Base-by-base conservation (phyloP, 768 basidiomycete species). In the Chalciporus pseudorubinellus region DNA sequence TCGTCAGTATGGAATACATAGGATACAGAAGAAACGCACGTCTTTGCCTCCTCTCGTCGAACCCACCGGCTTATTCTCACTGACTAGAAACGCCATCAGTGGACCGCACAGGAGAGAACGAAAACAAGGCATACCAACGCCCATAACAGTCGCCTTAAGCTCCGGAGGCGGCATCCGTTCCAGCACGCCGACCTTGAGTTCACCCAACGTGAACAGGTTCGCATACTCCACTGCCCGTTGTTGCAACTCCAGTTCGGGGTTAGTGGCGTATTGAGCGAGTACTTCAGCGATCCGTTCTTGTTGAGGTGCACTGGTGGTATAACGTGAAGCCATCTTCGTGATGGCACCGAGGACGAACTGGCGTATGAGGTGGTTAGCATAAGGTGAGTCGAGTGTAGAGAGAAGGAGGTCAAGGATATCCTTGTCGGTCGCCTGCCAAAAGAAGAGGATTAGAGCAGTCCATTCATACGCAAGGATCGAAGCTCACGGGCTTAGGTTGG, bases 131-230 rank as follows among this genome's bases (percentile, higher is more conserved):
- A 57, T 59, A 95, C 93, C 90, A 53, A 88, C 80, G 41, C 92
- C 97, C 79, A 95, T 89, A 2, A 98, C 90, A 3, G 95, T 98
- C n/a, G 89, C 87, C 72, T 95, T 97, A 57, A 98, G 72, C 68
- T 99, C 97, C 2, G 97, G 97, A 6, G 92, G 89, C n/a, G 97
- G 97, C 97, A 99, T 99, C 49, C 93, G 82, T 73, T 99, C 97
- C 53, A 98, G 69, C 1, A 99, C 93, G 33, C 95, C 97, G 8
- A 79, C 77, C 52, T 82, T 77, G 19, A 89, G 72, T n/a, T 89
- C 84, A 6, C 85, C 86, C 8, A 92, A 71, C 24, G 78, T 82
- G 65, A 92, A 92, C 58, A 99, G 67, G 59, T 82, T 88, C 1
- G 88, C 90, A 68, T 94, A 98, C 69, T 99, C 97, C 13, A 98